A percentile compares a stretch with the other conserved stretches of the same genome.
phyloP scores from a whole-genome alignment of 2,329 filamentous ascomycete genomes.

The Cytospora piceae region DNA sequence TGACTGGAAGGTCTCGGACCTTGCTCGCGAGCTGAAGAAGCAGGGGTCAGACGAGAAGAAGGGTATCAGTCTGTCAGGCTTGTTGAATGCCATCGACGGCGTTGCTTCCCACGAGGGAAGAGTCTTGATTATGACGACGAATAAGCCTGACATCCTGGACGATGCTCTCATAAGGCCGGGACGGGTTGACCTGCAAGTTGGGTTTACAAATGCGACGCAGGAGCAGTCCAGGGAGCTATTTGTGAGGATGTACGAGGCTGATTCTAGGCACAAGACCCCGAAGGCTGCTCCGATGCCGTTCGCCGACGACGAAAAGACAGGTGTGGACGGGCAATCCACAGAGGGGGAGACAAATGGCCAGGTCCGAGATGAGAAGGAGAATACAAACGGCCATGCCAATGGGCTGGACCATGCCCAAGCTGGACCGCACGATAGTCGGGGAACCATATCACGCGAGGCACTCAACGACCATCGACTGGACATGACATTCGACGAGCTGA shows the following conservation, averaged over 20 bases:
- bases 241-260: slow-evolving; percentile 61
- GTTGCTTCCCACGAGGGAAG: slow-evolving; percentile 79
- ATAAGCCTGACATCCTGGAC: slow-evolving; percentile 73
- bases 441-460: slow-evolving; percentile 22
- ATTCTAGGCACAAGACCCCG: slow-evolving; percentile 35
- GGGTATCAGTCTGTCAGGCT: slow-evolving; percentile 74
- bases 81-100: slow-evolving; percentile 84
- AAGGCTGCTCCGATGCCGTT: slow-evolving; percentile 8
- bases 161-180: slow-evolving; percentile 75
- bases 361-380: slow-evolving; percentile 3
- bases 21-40: slow-evolving; percentile 49
- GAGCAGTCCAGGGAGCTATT: slow-evolving; percentile 62
- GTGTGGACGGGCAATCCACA: background rate
- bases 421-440: background rate
- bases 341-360: background rate
- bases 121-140: slow-evolving; percentile 82
- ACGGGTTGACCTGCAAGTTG: slow-evolving; percentile 61
- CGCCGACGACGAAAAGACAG: background rate
- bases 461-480: slow-evolving; percentile 33
- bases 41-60: slow-evolving; percentile 45
- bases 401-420: background rate
- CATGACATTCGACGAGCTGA: slow-evolving; percentile 46
- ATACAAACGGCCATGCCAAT: slow-evolving; percentile 8
- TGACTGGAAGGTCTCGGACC: slow-evolving; percentile 46
- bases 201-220: slow-evolving; percentile 55